phyloP scores from a whole-genome alignment of 1,284 basidiomycete genomes.

The Irpex lacteus region DNA sequence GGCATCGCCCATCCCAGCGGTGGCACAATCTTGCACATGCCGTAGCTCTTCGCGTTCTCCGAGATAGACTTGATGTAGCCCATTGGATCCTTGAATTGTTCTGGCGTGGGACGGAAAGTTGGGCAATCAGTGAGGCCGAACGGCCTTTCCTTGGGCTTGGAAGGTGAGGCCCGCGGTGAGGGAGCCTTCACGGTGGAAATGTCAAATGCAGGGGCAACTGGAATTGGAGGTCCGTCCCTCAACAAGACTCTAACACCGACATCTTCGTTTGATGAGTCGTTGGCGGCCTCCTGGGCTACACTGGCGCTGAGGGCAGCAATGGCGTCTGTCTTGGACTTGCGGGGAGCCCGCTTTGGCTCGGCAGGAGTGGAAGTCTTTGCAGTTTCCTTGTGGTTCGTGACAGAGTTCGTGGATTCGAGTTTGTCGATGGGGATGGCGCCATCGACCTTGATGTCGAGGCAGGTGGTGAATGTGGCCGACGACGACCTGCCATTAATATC shows the following conservation, averaged over 20 bases:
- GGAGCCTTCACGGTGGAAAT: slow-evolving; percentile 68
- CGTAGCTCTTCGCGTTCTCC: slow-evolving; percentile 72
- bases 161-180: slow-evolving; percentile 42
- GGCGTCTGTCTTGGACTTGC: slow-evolving; percentile 85
- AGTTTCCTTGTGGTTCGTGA: slow-evolving; percentile 18
- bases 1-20: slow-evolving; percentile 95
- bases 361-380: slow-evolving; percentile 28
- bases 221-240: slow-evolving; percentile 52
- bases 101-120: slow-evolving; percentile 81
- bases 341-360: slow-evolving; percentile 66
- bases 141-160: slow-evolving; percentile 49
- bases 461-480: slow-evolving; percentile 55
- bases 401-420: slow-evolving; percentile 20
- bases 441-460: slow-evolving; percentile 65
- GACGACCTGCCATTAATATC: slow-evolving; percentile 41
- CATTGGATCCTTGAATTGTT: slow-evolving; percentile 97
- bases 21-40: slow-evolving; percentile 96
- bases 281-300: slow-evolving; percentile 38
- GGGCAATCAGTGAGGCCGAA: slow-evolving; percentile 93
- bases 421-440: slow-evolving; percentile 53
- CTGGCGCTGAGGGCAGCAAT: slow-evolving; percentile 69
- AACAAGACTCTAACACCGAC: slow-evolving; percentile 26
- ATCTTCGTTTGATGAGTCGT: slow-evolving; percentile 20
- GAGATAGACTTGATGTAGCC: slow-evolving; percentile 88
- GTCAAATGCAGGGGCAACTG: slow-evolving; percentile 60